These are phyloP conservation scores for Plasmodium sp. DNA, from an alignment of 169 alveolate genomes.

Conservation along the genomic window DNA sequence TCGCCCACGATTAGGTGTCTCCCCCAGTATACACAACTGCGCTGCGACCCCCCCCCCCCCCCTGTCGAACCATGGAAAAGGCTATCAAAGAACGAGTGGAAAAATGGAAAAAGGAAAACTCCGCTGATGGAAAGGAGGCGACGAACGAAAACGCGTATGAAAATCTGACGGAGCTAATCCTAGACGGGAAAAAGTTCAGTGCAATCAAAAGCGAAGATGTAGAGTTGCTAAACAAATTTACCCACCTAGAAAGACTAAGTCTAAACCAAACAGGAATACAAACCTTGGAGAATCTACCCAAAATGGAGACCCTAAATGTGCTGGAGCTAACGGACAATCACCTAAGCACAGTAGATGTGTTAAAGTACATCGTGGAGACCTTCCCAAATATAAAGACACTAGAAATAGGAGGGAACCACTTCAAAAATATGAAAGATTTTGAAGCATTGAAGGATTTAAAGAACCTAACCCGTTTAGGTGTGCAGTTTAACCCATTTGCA, in stretches of 20 bases:
- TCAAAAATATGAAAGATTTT: slow-evolving; percentile 85
- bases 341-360: slow-evolving; percentile 85
- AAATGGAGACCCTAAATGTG: slow-evolving; percentile 85
- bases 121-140: slow-evolving; percentile 76
- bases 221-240: slow-evolving; percentile 84
- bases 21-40: too few relatives aligned
- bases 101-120: slow-evolving; percentile 77
- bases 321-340: slow-evolving; percentile 91
- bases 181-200: slow-evolving; percentile 88
- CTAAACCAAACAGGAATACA: slow-evolving; percentile 91
- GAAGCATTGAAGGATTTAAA: slow-evolving; percentile 72
- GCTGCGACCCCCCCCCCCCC: background rate
- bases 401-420: slow-evolving; percentile 91
- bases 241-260: slow-evolving; percentile 85
- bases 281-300: slow-evolving; percentile 86
- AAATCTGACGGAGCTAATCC: slow-evolving; percentile 84
- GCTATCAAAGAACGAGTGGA: slow-evolving; percentile 78
- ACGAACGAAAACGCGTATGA: slow-evolving; percentile 79
- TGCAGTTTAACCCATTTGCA: slow-evolving; percentile 92
- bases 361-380: slow-evolving; percentile 79
- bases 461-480: slow-evolving; percentile 80
- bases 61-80: slow-evolving; percentile 76
- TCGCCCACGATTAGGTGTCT: background rate
- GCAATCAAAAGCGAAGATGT: slow-evolving; percentile 84
- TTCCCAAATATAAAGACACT: slow-evolving; percentile 89